These are phyloP conservation scores for Pseudogymnoascus sp. DNA, from an alignment of 2,329 filamentous ascomycete genomes.

Conservation along the genomic window DNA sequence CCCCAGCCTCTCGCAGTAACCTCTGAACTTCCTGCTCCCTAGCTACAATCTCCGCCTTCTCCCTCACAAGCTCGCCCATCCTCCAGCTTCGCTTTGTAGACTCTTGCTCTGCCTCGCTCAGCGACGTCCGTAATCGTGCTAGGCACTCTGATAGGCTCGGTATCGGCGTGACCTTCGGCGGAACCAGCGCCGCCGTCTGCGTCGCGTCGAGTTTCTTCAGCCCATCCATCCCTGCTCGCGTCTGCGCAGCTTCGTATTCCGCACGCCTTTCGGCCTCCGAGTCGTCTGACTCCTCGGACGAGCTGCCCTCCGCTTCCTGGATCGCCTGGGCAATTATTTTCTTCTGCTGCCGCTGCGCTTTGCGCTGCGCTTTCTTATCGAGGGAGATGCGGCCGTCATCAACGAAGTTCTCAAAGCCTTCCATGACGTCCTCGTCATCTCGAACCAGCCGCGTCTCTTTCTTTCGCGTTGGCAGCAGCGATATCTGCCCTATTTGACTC, in stretches of 20 bases:
- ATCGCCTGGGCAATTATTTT: conserved; percentile 80
- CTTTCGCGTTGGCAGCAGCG: conserved; percentile 45
- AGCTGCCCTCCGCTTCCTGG: conserved; percentile 61
- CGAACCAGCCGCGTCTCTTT: conserved; percentile 67
- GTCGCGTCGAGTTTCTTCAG: conserved; percentile 39
- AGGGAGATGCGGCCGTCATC: conserved; percentile 75
- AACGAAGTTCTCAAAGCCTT: conserved; percentile 88
- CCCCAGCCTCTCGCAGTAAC: conserved; percentile 71
- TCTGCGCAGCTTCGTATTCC: conserved; percentile 83
- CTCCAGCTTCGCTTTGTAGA: conserved; percentile 51
- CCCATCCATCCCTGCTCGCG: conserved; percentile 76
- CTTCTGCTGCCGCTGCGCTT: conserved; percentile 56
- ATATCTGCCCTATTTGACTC: conserved; percentile 14
- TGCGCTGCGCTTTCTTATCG: conserved; percentile 69
- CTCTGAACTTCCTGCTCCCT: conserved; percentile 74
- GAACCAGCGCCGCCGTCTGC: conserved; percentile 46
- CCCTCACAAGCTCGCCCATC: conserved; percentile 58
- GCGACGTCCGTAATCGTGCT: conserved; percentile 50
- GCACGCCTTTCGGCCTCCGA: conserved; percentile 63
- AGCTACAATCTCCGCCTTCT: conserved; percentile 58
- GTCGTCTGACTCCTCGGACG: conserved; percentile 57
- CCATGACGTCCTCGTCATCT: conserved; percentile 87
- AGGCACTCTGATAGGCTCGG: conserved; percentile 64
- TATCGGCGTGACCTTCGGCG: conserved; percentile 67
- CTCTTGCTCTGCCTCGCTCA: conserved; percentile 55